Conservation (phyloP, 1,284 basidiomycete species). For the Mycosarcoma mackinlayi region DNA sequence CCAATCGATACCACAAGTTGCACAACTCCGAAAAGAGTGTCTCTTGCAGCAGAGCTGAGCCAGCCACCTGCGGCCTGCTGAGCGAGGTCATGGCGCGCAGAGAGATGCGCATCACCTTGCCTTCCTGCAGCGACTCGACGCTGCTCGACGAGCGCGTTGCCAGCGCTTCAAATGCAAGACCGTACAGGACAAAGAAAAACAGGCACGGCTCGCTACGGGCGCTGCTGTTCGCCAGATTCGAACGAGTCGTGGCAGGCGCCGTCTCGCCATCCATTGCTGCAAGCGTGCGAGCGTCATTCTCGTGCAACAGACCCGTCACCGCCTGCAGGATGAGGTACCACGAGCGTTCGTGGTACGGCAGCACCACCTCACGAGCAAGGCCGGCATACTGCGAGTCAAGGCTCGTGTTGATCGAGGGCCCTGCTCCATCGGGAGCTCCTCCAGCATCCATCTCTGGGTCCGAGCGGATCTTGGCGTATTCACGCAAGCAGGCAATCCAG, state of each 20-base stretch:
- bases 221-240: slow-evolving; percentile 5
- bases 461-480: slow-evolving; percentile 85
- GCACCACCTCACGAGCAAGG: slow-evolving; percentile 85
- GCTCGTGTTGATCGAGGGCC: slow-evolving; percentile 69
- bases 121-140: slow-evolving; percentile 68
- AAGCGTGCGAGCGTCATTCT: slow-evolving; percentile 77
- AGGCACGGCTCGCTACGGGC: slow-evolving; percentile 75
- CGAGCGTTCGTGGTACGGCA: slow-evolving; percentile 77
- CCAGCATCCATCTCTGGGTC: slow-evolving; percentile 76
- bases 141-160: slow-evolving; percentile 74
- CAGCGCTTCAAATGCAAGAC: slow-evolving; percentile 89
- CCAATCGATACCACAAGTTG: slow-evolving; percentile 86
- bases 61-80: slow-evolving; percentile 81
- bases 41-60: slow-evolving; percentile 79
- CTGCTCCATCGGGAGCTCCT: slow-evolving; percentile 71
- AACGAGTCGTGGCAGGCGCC: slow-evolving; percentile 53
- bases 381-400: slow-evolving; percentile 83
- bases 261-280: slow-evolving; percentile 81
- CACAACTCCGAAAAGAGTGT: slow-evolving; percentile 89
- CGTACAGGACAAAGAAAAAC: slow-evolving; percentile 90
- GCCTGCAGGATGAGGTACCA: slow-evolving; percentile 89
- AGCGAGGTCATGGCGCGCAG: slow-evolving; percentile 83
- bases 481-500: slow-evolving; percentile 88
- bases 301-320: slow-evolving; percentile 81
- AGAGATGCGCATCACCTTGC: slow-evolving; percentile 71